Evolutionary conservation across 495 filamentous ascomycete genomes (phyloP).

Genomic region (Aspergillus ostianus): DNA sequence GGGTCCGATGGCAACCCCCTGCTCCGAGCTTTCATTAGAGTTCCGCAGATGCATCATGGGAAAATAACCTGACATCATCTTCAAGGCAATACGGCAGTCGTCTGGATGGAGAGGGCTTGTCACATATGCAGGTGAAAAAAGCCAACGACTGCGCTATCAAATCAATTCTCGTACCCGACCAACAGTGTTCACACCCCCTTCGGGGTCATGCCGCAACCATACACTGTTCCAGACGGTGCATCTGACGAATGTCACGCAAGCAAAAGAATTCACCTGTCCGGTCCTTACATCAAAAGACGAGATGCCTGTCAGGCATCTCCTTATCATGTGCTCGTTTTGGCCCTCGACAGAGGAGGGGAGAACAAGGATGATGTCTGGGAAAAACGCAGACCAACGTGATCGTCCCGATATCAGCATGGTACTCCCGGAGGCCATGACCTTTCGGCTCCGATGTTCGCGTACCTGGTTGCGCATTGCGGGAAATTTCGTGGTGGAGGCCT

Average conservation of each 20-base stretch:
- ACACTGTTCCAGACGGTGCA: conserved; percentile 19
- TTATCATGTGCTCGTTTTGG: conserved; percentile 18
- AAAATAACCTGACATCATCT: conserved; percentile 34
- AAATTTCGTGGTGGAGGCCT: conserved; percentile 14
- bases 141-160: conserved; percentile 27
- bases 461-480: conserved; percentile 12
- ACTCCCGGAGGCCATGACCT: conserved; percentile 5
- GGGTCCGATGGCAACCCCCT: conserved; percentile 20
- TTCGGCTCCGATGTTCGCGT: conserved; percentile 8
- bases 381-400: conserved; percentile 13
- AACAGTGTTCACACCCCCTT: conserved; percentile 23
- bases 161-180: conserved; percentile 27
- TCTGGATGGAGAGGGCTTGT: conserved; percentile 11
- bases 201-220: conserved; percentile 26
- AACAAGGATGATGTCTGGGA: conserved; percentile 9
- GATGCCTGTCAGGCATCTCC: conserved; percentile 4
- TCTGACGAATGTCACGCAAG: conserved; percentile 27
- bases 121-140: conserved; percentile 22
- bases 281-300: conserved; percentile 15
- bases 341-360: conserved; percentile 6
- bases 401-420: conserved; percentile 16
- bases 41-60: conserved; percentile 28
- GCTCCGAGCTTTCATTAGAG: conserved; percentile 26
- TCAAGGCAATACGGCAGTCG: conserved; percentile 17
- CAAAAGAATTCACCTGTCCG: background rate